Evolutionary conservation across 331 rosid species (phyloP).

Genomic region (Malus hybrid): DNA sequence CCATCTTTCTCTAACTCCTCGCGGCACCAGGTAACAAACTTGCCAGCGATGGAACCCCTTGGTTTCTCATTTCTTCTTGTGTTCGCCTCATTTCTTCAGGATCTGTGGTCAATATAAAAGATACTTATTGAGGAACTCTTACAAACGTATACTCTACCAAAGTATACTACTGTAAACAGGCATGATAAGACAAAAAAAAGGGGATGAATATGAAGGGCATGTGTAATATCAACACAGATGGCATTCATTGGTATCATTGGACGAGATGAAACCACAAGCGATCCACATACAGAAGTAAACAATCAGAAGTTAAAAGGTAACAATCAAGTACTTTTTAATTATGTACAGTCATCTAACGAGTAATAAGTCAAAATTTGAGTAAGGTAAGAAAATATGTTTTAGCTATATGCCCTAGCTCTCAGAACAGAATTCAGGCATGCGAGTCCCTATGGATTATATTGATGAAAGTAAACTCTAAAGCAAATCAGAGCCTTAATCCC

Average conservation of each 20-base stretch:
- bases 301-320: background rate
- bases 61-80: slow-evolving; percentile 97
- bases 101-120: slow-evolving; percentile 45
- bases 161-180: background rate
- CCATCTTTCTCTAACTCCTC: slow-evolving; percentile 37
- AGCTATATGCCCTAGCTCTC: background rate
- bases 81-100: slow-evolving; percentile 99
- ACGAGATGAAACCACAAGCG: background rate
- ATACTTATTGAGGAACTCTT: background rate
- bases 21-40: slow-evolving; percentile 77
- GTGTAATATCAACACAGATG: background rate
- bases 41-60: slow-evolving; percentile 91
- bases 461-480: slow-evolving; percentile 1
- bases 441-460: background rate
- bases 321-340: background rate
- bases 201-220: background rate
- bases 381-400: background rate
- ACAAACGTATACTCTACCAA: background rate
- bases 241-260: background rate
- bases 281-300: background rate
- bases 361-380: background rate
- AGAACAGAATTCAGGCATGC: background rate
- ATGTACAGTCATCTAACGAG: background rate
- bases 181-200: background rate
- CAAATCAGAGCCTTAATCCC: slow-evolving; percentile 5